A percentile compares a stretch with the other conserved stretches of the same genome.
phyloP scores from a whole-genome alignment of 352 stramenopile species.

The Globisporangium irregulare region DNA sequence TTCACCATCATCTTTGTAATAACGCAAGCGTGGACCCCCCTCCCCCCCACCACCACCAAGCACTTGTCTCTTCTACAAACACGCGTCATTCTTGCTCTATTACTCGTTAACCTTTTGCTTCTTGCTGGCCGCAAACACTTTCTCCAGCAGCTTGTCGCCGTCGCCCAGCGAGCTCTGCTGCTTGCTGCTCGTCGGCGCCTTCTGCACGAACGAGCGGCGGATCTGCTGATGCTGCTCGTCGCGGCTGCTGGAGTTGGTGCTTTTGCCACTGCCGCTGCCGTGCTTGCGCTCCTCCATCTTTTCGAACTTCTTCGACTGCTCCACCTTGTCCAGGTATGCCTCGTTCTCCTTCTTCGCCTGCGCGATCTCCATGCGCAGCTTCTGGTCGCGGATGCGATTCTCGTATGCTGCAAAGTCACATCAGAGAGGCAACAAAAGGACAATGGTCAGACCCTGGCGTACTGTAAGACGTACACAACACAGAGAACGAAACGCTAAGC shows the following conservation, averaged over 20 bases:
- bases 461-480: background rate
- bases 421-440: background rate
- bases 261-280: slow-evolving; percentile 22
- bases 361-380: slow-evolving; percentile 83
- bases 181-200: slow-evolving; percentile 66
- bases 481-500: slow-evolving; percentile 29
- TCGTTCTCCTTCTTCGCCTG: slow-evolving; percentile 88
- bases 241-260: slow-evolving; percentile 2
- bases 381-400: slow-evolving; percentile 84
- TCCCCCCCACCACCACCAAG: background rate
- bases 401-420: slow-evolving; percentile 50
- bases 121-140: slow-evolving; percentile 67
- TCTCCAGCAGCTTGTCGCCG: slow-evolving; percentile 43
- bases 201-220: slow-evolving; percentile 76
- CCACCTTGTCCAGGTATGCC: slow-evolving; percentile 81
- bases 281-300: slow-evolving; percentile 85
- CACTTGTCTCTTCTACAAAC: slow-evolving; percentile 1
- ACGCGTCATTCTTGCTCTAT: background rate
- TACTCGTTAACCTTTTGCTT: slow-evolving; percentile 40
- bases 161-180: slow-evolving; percentile 55
- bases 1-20: background rate
- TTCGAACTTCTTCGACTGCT: slow-evolving; percentile 83
- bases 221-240: slow-evolving; percentile 36
- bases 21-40: background rate
- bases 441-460: background rate